Conservation (phyloP, 2,329 filamentous ascomycete genomes). For the Neofusicoccum sp. region DNA sequence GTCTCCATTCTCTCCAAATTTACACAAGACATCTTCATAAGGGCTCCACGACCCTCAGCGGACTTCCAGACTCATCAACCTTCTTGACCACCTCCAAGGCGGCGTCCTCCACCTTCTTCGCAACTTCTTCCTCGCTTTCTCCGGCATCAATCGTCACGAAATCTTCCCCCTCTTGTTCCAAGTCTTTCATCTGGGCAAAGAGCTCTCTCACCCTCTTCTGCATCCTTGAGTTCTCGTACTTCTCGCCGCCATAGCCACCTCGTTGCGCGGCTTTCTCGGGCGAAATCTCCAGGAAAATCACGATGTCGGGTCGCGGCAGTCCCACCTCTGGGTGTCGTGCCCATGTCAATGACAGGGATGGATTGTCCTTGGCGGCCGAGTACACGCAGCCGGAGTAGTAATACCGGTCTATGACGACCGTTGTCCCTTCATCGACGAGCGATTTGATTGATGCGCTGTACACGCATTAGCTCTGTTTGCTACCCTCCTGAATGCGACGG, state of each 20-base stretch:
- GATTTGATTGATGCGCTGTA: constrained; percentile 1
- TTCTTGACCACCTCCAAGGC: constrained; percentile 27
- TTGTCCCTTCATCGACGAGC: constrained; percentile 56
- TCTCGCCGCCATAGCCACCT: constrained; percentile 85
- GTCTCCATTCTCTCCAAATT: not conserved
- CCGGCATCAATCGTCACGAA: constrained; percentile 58
- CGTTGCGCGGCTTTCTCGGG: constrained; percentile 69
- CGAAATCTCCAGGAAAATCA: constrained; percentile 81
- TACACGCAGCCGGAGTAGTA: constrained; percentile 95
- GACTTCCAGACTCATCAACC: constrained; percentile 25
- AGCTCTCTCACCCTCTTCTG: constrained; percentile 74
- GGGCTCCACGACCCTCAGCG: constrained; percentile 29
- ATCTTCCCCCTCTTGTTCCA: constrained; percentile 49
- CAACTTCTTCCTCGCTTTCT: constrained; percentile 51
- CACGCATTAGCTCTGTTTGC: not conserved
- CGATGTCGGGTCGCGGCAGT: constrained; percentile 81
- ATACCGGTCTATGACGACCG: constrained; percentile 85
- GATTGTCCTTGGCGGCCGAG: constrained; percentile 79
- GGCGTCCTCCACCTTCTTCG: constrained; percentile 31
- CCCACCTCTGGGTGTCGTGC: constrained; percentile 81
- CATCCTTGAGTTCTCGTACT: constrained; percentile 83
- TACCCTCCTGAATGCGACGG: not conserved
- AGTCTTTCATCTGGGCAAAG: constrained; percentile 59
- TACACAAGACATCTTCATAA: constrained; percentile 24
- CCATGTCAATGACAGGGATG: constrained; percentile 70